Evolutionary conservation across 1,284 basidiomycete species (phyloP).

Genomic region (Moesziomyces sp.): DNA sequence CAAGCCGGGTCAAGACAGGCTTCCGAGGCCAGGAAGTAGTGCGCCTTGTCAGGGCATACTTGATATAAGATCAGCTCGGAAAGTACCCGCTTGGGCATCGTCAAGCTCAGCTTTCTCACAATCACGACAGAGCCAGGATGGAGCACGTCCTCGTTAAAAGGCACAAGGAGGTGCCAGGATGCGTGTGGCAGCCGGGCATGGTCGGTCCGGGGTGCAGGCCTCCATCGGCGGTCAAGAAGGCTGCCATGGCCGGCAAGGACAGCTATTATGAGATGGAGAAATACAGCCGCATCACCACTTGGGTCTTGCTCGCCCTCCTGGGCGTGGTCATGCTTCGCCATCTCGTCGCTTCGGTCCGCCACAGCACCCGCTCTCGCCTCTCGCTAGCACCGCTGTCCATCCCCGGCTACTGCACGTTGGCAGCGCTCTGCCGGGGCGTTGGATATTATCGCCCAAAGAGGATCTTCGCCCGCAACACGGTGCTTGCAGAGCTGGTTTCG

Average conservation of each 20-base stretch:
- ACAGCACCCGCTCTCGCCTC: slow-evolving; percentile 9
- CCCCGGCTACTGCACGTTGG: slow-evolving; percentile 20
- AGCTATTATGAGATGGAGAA: slow-evolving; percentile 80
- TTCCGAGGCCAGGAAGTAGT: not conserved
- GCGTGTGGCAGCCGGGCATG: slow-evolving; percentile 48
- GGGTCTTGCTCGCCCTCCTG: slow-evolving; percentile 33
- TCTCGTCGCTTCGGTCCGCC: slow-evolving; percentile 18
- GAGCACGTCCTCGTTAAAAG: slow-evolving; percentile 24
- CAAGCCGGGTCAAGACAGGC: no score
- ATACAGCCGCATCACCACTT: slow-evolving; percentile 85
- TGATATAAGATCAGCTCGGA: not conserved
- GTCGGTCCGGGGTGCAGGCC: slow-evolving; percentile 42
- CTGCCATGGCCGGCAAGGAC: slow-evolving; percentile 44
- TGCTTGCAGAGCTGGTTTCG: slow-evolving; percentile 24
- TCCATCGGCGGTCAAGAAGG: slow-evolving; percentile 33
- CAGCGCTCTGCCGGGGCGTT: slow-evolving; percentile 29
- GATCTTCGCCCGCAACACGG: slow-evolving; percentile 24
- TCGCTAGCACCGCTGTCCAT: slow-evolving; percentile 11
- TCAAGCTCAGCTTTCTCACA: not conserved
- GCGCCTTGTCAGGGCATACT: not conserved
- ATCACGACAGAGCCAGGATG: slow-evolving; percentile 1
- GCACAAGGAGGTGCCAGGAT: slow-evolving; percentile 41
- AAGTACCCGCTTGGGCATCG: not conserved
- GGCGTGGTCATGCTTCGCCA: slow-evolving; percentile 26
- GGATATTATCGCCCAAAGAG: slow-evolving; percentile 41